Percentiles rank a stretch among this genome's conserved stretches.
Conservation (phyloP, 768 basidiomycete genomes). For the Coprinellus micaceus region DNA sequence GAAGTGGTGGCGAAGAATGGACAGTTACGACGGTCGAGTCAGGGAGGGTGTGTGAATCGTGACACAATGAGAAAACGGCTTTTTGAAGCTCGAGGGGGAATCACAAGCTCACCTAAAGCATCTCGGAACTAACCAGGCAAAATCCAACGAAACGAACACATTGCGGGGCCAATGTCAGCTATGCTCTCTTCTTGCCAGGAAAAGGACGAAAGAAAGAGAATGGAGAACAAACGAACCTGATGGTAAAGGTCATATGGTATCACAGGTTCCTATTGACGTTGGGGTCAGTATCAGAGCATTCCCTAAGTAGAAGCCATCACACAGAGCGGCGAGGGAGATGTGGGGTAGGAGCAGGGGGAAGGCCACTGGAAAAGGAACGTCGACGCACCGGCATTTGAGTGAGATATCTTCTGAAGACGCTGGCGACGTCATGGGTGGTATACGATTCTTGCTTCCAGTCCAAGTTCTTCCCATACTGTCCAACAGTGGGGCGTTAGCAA, state of each 20-base stretch:
- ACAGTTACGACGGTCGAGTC: too few species aligned
- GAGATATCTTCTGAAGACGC: constrained; percentile 91
- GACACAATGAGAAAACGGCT: too few species aligned
- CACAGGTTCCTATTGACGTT: constrained; percentile 72
- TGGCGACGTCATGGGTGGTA: constrained; percentile 96
- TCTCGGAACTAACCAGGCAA: constrained; percentile 63
- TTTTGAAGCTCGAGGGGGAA: too few species aligned
- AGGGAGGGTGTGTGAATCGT: too few species aligned
- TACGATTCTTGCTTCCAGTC: constrained; percentile 86
- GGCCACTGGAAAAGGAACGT: constrained; percentile 1
- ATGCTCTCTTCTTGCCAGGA: background rate
- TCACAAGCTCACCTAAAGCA: constrained; percentile 64
- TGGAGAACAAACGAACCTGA: constrained; percentile 46
- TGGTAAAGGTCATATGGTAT: constrained; percentile 91
- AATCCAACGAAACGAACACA: constrained; percentile 14
- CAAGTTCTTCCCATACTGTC: constrained; percentile 89
- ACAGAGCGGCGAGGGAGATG: too few species aligned
- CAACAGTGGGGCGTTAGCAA: background rate
- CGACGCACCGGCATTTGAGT: constrained; percentile 91
- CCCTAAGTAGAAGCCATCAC: constrained; percentile 10
- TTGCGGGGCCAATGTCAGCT: background rate
- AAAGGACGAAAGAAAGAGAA: background rate
- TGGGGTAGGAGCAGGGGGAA: too few species aligned
- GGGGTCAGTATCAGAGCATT: constrained; percentile 2
- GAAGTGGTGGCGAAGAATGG: too few species aligned